phyloP scores from a whole-genome alignment of 306 rosid species.

The Lithocarpus polystachyus region DNA sequence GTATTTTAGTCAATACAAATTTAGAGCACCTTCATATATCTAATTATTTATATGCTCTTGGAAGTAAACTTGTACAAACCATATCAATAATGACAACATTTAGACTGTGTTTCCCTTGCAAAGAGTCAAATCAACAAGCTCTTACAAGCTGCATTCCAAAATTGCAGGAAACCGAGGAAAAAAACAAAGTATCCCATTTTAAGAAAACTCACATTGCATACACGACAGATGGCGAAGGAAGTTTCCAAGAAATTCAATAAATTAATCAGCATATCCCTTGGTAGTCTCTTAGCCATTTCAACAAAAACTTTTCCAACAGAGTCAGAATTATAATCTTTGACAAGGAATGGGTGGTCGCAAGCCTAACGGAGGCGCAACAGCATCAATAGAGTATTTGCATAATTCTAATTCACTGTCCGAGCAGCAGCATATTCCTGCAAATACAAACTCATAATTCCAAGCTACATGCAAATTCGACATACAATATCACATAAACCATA shows the following conservation, averaged over 20 bases:
- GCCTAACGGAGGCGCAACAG: conserved; percentile 98
- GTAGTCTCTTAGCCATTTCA: conserved; percentile 72
- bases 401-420: conserved; percentile 93
- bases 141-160: not conserved
- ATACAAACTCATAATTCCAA: conserved; percentile 23
- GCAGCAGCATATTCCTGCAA: conserved; percentile 99
- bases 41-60: not conserved
- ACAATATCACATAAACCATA: not conserved
- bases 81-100: conserved; percentile 12
- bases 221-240: conserved; percentile 60
- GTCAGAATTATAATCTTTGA: conserved; percentile 66
- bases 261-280: conserved; percentile 63
- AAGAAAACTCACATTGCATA: conserved; percentile 72
- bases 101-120: not conserved
- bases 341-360: conserved; percentile 94
- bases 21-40: not conserved
- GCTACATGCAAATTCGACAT: conserved; percentile 9
- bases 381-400: conserved; percentile 95
- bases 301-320: conserved; percentile 63
- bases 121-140: conserved; percentile 12
- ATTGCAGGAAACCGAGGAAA: conserved; percentile 5
- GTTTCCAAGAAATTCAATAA: conserved; percentile 65
- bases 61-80: conserved; percentile 8
- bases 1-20: not conserved
- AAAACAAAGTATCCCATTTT: not conserved